Conservation (phyloP, 2,329 filamentous ascomycete species). For the Microthyrium microscopicum region DNA sequence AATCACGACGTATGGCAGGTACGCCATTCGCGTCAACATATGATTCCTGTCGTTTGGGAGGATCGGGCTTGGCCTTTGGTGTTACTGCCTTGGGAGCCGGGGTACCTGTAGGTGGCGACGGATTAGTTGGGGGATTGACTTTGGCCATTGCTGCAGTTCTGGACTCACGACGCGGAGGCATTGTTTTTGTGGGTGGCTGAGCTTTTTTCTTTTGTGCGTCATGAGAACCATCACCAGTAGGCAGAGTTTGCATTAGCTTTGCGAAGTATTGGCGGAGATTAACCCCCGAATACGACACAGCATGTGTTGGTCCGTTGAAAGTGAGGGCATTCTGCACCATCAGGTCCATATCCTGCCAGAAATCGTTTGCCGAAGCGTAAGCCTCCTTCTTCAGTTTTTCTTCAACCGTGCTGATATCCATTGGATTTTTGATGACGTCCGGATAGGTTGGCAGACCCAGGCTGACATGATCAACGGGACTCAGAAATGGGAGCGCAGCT, state of each 20-base stretch:
- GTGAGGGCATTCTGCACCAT: constrained; percentile 62
- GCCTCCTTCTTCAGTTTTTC: constrained; percentile 53
- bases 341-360: constrained; percentile 57
- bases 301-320: constrained; percentile 71
- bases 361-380: constrained; percentile 55
- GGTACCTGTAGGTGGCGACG: constrained; percentile 11
- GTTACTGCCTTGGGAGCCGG: constrained; percentile 15
- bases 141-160: constrained; percentile 19
- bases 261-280: constrained; percentile 43
- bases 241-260: constrained; percentile 43
- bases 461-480: constrained; percentile 61
- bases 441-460: constrained; percentile 62
- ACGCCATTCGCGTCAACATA: constrained; percentile 55
- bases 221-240: constrained; percentile 29
- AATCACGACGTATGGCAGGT: constrained; percentile 73
- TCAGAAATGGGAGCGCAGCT: constrained; percentile 56
- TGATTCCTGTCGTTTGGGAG: constrained; percentile 12
- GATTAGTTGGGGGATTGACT: constrained; percentile 16
- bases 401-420: constrained; percentile 76
- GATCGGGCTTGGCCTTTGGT: constrained; percentile 15
- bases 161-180: constrained; percentile 17
- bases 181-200: constrained; percentile 10
- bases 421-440: constrained; percentile 55
- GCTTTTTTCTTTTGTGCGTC: constrained; percentile 16
- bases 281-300: constrained; percentile 52